phyloP scores from a whole-genome alignment of 2,329 filamentous ascomycete genomes.

The Penicillium nordicum region DNA sequence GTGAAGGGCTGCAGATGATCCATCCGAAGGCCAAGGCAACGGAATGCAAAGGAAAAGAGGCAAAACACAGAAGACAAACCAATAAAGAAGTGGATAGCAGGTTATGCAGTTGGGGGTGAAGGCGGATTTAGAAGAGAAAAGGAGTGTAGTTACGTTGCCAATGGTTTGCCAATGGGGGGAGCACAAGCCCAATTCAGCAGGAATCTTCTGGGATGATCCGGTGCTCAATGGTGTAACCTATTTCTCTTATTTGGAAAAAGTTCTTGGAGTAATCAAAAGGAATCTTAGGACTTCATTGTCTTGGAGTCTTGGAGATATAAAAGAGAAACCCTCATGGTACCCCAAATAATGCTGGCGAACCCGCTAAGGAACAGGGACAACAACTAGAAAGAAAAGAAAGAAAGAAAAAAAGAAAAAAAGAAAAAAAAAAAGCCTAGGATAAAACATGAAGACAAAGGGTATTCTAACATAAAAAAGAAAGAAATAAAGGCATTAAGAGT shows the following conservation, averaged over 20 bases:
- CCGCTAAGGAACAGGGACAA: constrained; percentile 14
- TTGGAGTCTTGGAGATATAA: not conserved
- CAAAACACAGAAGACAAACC: constrained; percentile 6
- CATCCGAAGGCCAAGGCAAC: constrained; percentile 21
- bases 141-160: constrained; percentile 19
- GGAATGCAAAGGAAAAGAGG: constrained; percentile 1
- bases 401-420: not conserved
- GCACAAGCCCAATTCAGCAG: constrained; percentile 24
- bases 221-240: constrained; percentile 20
- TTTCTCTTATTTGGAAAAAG: not conserved
- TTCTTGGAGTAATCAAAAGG: not conserved
- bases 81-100: constrained; percentile 12
- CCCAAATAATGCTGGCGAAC: constrained; percentile 17
- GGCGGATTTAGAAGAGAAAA: constrained; percentile 23
- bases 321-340: constrained; percentile 4
- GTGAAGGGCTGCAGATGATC: constrained; percentile 22
- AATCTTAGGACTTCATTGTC: not conserved
- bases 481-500: not conserved
- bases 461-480: not conserved
- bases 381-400: not conserved
- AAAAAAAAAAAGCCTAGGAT: not conserved
- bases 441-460: constrained; percentile 1
- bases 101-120: constrained; percentile 7
- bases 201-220: constrained; percentile 12
- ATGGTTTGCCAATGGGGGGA: constrained; percentile 20